Evolutionary conservation across 139 green algal species (phyloP), one percentile per base, ranked within the genome.

Genomic region (Bryopsis sp.): DNA sequence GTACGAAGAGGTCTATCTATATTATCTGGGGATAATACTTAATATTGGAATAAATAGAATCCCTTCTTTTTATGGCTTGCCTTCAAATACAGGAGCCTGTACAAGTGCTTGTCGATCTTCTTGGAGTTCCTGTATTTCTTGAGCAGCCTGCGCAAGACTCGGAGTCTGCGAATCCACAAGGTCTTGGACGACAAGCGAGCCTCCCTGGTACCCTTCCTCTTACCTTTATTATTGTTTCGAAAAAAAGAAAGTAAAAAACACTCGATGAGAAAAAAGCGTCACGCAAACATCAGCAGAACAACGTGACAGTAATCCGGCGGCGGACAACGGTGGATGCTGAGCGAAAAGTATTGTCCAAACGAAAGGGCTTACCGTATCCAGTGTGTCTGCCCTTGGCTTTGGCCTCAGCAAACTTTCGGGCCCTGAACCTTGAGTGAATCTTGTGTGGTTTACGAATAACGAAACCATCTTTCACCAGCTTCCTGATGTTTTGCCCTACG

Each of bases 41-140:
- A n/a, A n/a, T n/a, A n/a, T n/a, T n/a, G n/a, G n/a, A n/a, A n/a
- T n/a, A n/a, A n/a, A 24, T 32, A 65, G 59, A 37, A 22, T 28
- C 50, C 15, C 33, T 26, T 26, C 15, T 19, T 50, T 19, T 8
- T 28, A 7, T 29, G 35, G 28, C 76, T 19, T 46, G 92, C 90
- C 86, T 97, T 95, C 77, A 96, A 80, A 82, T 98, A 98, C 33
- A 98, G 87, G 62, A 96, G 85, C 72, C 96, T 93, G 86, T 99
- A 99, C 50, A 98, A 86, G 85, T 99, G 91, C 77, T 86, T 90
- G 87, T 99, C 95, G 47, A 99, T 98, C 88, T 99, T 99, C 91
- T 99, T 99, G 58, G 81, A 81, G 80, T 98, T 93, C 28, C 95
- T 81, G 84, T 99, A 99, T 86, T 97, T 97, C 72, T 89, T 89